Conservation (phyloP, 805 yeast genomes). For the Jamesozyma piceae region DNA sequence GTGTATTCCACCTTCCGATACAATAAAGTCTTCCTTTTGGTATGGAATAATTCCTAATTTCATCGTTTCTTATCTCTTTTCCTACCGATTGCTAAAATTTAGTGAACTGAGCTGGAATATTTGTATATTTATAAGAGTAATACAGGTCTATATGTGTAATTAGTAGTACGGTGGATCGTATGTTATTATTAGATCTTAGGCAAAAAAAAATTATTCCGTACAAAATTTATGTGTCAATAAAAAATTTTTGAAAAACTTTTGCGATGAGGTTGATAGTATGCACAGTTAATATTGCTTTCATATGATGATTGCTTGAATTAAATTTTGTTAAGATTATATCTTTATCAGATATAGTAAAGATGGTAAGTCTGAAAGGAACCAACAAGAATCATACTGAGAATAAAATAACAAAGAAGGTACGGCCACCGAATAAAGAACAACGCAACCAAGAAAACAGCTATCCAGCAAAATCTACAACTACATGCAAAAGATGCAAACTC, state of each 20-base stretch:
- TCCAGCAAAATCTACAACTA: conserved; percentile 61
- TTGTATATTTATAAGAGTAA: too few relatives aligned
- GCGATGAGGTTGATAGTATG: too few relatives aligned
- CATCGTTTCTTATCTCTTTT: too few relatives aligned
- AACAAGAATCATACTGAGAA: background rate
- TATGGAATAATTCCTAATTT: conserved; percentile 25
- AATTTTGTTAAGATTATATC: too few relatives aligned
- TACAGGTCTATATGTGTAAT: too few relatives aligned
- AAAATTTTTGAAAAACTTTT: background rate
- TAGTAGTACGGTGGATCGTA: too few relatives aligned
- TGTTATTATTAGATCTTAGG: too few relatives aligned
- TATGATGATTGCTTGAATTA: too few relatives aligned
- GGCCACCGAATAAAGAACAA: background rate
- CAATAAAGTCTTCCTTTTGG: conserved; percentile 22
- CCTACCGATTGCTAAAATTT: too few relatives aligned
- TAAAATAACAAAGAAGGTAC: background rate
- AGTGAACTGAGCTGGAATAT: too few relatives aligned
- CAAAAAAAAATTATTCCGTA: background rate
- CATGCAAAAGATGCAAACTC: conserved; percentile 75
- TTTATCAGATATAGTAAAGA: background rate
- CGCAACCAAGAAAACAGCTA: background rate
- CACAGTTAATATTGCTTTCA: too few relatives aligned
- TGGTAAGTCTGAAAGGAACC: background rate
- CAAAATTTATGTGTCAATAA: background rate
- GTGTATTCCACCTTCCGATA: conserved; percentile 4